phyloP scores from a whole-genome alignment of 2,329 filamentous ascomycete genomes.

The Fusarium guadeloupense region DNA sequence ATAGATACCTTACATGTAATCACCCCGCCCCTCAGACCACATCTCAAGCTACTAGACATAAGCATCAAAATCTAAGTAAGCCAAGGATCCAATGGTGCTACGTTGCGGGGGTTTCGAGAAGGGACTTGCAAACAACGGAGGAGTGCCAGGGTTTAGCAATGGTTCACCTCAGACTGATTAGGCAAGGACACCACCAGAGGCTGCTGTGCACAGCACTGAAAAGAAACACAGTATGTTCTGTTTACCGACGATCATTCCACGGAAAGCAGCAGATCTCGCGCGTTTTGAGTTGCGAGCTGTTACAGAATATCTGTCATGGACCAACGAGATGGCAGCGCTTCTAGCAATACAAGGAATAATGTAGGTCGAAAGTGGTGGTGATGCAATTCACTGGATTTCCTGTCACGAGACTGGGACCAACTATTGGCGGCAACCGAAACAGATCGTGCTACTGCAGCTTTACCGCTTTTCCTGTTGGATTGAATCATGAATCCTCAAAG shows the following conservation, averaged over 20 bases:
- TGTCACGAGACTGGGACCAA: neutral
- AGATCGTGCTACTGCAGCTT: neutral
- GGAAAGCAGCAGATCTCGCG: conserved; percentile 7
- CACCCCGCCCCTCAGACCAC: conserved; percentile 9
- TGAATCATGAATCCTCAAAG: conserved; percentile 1
- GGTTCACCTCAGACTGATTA: conserved; percentile 28
- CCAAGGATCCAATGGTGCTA: conserved; percentile 12
- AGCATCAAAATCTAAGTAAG: too few species aligned
- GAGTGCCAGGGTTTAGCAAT: conserved; percentile 11
- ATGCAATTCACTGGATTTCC: conserved; percentile 1
- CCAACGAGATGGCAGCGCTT: conserved; percentile 16
- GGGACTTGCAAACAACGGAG: conserved; percentile 2
- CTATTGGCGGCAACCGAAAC: conserved; percentile 16
- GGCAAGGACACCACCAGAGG: conserved; percentile 16
- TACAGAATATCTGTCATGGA: conserved; percentile 14
- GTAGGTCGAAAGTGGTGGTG: conserved; percentile 1
- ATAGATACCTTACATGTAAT: too few species aligned
- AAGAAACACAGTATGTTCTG: conserved; percentile 32
- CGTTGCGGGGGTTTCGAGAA: neutral
- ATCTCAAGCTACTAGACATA: neutral
- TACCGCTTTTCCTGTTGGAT: neutral
- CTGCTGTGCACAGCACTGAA: conserved; percentile 11
- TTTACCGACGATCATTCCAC: conserved; percentile 27
- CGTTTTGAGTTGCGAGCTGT: conserved; percentile 20
- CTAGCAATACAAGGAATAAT: neutral